Evolutionary conservation across 2,329 filamentous ascomycete genomes (phyloP), one percentile per base, ranked within the genome.

Genomic region (Gaeumannomyces sp.): DNA sequence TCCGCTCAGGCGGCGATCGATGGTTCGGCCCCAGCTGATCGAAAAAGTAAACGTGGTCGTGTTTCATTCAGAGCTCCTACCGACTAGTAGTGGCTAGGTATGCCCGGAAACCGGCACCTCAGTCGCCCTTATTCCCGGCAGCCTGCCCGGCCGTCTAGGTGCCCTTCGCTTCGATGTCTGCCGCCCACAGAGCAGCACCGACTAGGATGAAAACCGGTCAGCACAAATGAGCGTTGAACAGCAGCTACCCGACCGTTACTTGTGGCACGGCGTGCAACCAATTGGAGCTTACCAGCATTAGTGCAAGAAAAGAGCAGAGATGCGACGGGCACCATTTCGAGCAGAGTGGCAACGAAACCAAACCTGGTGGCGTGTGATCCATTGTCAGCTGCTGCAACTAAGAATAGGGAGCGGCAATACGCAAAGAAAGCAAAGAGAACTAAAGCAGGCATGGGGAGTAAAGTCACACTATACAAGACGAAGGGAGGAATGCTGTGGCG

Each of bases 111-210:
- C 45, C 45, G 22, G 22, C 35, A n/a, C 22, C 6, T 63, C 28
- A 63, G 22, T 58, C 16, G 19, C 58, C 28, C 50, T 63, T 63
- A 22, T 63, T 27, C 29, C 7, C 19, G 53, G 50, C 61, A 63
- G 50, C 10, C 61, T 57, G 45, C 27, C 33, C 61, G 19, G 78
- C 77, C 80, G 84, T 84, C 57, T 76, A 74, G 13, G 76, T 80
- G 65, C 79, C 78, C 70, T 81, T 81, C 33, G 77, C 74, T 75
- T 96, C 92, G 66, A 96, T 85, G 75, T 96, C 93, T 25, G 92
- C 91, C 57, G 94, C 93, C 93, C 93, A 97, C n/a, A 98, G 79
- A 10, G 94, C 94, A 64, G 93, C 94, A 10, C 93, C 94, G 66
- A 96, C 92, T 88, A 14, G 16, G 3, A 38, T 5, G 16, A 64